Evolutionary conservation across 768 basidiomycete genomes (phyloP).

Genomic region (Suillus occidentalis): DNA sequence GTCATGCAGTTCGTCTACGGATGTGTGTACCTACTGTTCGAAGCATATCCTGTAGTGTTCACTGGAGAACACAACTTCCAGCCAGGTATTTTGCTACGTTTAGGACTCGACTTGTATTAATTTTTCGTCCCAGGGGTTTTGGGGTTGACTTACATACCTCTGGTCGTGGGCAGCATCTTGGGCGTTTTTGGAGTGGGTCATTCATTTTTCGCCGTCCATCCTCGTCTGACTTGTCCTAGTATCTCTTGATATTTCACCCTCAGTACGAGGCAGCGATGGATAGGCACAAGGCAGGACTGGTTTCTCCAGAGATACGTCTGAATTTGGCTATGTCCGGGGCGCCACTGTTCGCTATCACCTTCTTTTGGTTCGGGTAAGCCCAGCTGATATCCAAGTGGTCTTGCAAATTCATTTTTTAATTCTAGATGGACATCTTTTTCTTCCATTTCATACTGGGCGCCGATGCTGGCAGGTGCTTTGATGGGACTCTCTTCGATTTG

Average conservation of each 20-base stretch:
- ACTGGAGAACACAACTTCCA: conserved; percentile 51
- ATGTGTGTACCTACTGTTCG: conserved; percentile 59
- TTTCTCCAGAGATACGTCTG: neutral
- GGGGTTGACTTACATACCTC: neutral
- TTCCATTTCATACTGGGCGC: neutral
- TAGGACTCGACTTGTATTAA: neutral
- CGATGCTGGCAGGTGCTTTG: neutral
- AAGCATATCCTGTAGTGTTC: conserved; percentile 63
- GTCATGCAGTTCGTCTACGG: conserved; percentile 61
- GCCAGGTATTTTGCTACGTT: conserved; percentile 40
- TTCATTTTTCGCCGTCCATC: neutral
- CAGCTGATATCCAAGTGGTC: neutral
- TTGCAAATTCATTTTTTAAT: neutral
- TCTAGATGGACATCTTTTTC: neutral
- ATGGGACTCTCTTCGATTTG: neutral
- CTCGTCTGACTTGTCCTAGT: neutral
- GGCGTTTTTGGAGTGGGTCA: neutral
- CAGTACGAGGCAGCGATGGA: neutral
- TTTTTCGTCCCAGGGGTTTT: neutral
- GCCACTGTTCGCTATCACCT: neutral
- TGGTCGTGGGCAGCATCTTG: neutral
- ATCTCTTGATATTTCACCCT: neutral
- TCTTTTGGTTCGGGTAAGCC: neutral
- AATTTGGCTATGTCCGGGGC: neutral
- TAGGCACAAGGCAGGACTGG: neutral